Evolutionary conservation across 2,329 filamentous ascomycete species (phyloP).

Genomic region (Esteya vermicola): DNA sequence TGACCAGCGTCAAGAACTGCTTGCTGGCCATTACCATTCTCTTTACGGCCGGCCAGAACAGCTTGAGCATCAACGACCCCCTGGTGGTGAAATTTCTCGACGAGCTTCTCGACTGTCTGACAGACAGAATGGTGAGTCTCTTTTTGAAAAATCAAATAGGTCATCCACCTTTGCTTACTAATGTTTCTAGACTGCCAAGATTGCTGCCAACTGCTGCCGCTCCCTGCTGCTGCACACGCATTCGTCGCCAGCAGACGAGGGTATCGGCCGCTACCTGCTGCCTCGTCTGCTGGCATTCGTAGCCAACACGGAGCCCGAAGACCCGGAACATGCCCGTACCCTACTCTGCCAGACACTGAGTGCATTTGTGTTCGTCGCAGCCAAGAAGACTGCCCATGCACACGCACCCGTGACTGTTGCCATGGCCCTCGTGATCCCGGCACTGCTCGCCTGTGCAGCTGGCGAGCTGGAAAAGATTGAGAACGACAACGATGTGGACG

Average conservation of each 20-base stretch:
- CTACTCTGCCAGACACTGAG: slow-evolving; percentile 63
- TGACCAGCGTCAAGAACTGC: slow-evolving; percentile 85
- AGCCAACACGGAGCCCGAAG: slow-evolving; percentile 54
- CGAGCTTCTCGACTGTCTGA: slow-evolving; percentile 74
- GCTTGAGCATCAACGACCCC: slow-evolving; percentile 60
- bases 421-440: slow-evolving; percentile 63
- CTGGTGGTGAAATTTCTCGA: slow-evolving; percentile 62
- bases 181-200: slow-evolving; percentile 54
- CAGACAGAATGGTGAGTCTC: slow-evolving; percentile 50
- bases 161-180: neutral
- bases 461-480: slow-evolving; percentile 27
- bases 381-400: slow-evolving; percentile 17
- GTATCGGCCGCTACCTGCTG: slow-evolving; percentile 59
- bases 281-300: slow-evolving; percentile 67
- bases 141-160: too few species aligned
- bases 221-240: slow-evolving; percentile 60
- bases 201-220: slow-evolving; percentile 79
- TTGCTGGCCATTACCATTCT: slow-evolving; percentile 80
- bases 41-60: slow-evolving; percentile 66
- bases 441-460: slow-evolving; percentile 58
- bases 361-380: slow-evolving; percentile 45
- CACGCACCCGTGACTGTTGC: slow-evolving; percentile 38
- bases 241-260: slow-evolving; percentile 52
- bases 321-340: slow-evolving; percentile 61
- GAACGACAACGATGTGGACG: slow-evolving; percentile 12